Evolutionary conservation across 2,329 filamentous ascomycete genomes (phyloP), one percentile per base, ranked within the genome.

Genomic region (Trichophyton equinum): DNA sequence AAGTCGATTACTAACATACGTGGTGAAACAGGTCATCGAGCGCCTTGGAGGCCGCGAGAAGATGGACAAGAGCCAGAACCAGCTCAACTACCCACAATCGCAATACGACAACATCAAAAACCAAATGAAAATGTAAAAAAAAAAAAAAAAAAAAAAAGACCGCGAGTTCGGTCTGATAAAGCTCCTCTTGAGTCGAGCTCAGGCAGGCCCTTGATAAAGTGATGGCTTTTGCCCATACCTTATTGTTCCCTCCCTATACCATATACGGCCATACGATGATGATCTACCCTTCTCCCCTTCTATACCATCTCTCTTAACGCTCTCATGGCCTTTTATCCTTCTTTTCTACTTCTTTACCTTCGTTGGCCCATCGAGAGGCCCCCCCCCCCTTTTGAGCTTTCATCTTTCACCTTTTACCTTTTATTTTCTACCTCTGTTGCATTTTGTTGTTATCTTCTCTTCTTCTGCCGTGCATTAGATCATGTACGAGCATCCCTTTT

Each of bases 101-200:
- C 22, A 42, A 49, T 64, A 64, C 30, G 59, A 62, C 27, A 64
- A 64, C 51, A 46, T 64, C 58, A 64, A 62, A 59, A 61, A 57
- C 51, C 13, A 53, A 8, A 53, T 25, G 22, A 27, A 55, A 51
- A 25, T 15, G 22, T 15, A 27, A 15, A 15, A 22, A 22, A 22
- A 30, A 27, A 30, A 36, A 55, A 27, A 27, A 15, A 15, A 22
- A 22, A 22, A 30, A 27, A 30, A 36, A 55, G 51, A 38, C 51
- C 27, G 51, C 51, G 15, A 55, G 51, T 38, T 20, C 51, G n/a
- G 51, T 55, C 51, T 36, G 20, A 51, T 13, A 55, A 30, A 55
- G 51, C 51, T 55, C 51, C 51, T 36, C 30, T 55, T 36, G 51
- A 55, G 30, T 36, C 20, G 51, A 55, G 51, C 51, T 55, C 15